phyloP scores from a whole-genome alignment of 2,329 filamentous ascomycete genomes.

The Magnaporthales sp. region DNA sequence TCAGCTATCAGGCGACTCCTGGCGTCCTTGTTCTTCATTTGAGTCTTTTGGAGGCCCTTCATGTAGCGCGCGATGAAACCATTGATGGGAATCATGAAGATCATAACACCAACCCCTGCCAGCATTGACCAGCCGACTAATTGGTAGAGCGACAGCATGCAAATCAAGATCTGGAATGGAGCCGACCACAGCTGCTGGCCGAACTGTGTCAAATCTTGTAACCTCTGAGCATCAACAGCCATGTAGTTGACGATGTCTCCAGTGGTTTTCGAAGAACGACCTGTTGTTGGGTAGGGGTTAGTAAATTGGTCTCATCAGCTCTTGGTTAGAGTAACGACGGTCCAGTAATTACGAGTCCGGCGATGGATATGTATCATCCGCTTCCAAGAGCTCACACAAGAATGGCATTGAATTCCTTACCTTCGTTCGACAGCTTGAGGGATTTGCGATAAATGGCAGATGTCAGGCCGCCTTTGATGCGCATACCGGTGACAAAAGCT shows the following conservation, averaged over 20 bases:
- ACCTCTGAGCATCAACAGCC: slow-evolving; percentile 93
- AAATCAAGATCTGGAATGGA: slow-evolving; percentile 90
- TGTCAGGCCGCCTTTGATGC: slow-evolving; percentile 83
- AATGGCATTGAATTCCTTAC: not conserved
- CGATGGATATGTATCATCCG: not conserved
- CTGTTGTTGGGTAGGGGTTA: not conserved
- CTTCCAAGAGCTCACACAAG: not conserved
- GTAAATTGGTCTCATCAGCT: not conserved
- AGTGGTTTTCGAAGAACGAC: slow-evolving; percentile 78
- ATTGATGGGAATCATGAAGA: slow-evolving; percentile 95
- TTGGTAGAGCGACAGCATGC: slow-evolving; percentile 92
- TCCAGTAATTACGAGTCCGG: not conserved
- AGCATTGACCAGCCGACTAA: slow-evolving; percentile 95
- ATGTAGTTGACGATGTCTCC: slow-evolving; percentile 99
- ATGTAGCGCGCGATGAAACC: slow-evolving; percentile 85
- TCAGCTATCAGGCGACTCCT: slow-evolving; percentile 91
- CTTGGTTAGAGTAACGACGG: not conserved
- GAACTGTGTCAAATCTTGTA: slow-evolving; percentile 92
- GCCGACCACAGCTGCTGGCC: slow-evolving; percentile 94
- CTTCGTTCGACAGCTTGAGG: slow-evolving; percentile 85
- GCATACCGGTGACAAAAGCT: slow-evolving; percentile 92
- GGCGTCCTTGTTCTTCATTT: slow-evolving; percentile 99
- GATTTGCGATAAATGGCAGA: slow-evolving; percentile 91
- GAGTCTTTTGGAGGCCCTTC: slow-evolving; percentile 87
- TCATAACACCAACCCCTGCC: slow-evolving; percentile 88